Conservation (phyloP, 2,329 filamentous ascomycete genomes). For the Colletotrichum phormii region DNA sequence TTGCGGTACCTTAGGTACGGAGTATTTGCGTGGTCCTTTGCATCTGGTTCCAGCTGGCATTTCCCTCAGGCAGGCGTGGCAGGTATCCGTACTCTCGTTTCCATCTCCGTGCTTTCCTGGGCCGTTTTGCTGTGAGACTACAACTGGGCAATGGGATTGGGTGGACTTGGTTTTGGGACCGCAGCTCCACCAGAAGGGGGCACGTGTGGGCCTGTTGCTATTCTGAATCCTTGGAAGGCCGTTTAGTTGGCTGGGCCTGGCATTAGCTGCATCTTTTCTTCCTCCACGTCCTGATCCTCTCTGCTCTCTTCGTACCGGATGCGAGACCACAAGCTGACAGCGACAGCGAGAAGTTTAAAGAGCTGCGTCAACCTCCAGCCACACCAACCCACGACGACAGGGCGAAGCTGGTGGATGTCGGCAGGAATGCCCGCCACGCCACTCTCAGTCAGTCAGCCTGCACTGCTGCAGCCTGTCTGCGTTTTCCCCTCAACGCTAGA, state of each 20-base stretch:
- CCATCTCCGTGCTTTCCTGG: background rate
- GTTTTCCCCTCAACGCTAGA: constrained; percentile 1
- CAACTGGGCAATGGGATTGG: background rate
- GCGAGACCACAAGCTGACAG: background rate
- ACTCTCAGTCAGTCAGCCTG: background rate
- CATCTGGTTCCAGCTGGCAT: constrained; percentile 6
- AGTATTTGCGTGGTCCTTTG: background rate
- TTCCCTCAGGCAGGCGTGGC: background rate
- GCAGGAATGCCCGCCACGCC: background rate
- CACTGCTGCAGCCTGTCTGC: too few relatives aligned
- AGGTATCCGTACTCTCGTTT: too few relatives aligned
- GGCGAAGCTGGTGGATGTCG: background rate
- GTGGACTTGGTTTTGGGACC: constrained; percentile 7
- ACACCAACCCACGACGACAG: constrained; percentile 22
- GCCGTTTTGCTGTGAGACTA: constrained; percentile 16
- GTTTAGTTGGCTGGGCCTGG: constrained; percentile 19
- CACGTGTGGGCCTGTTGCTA: constrained; percentile 35
- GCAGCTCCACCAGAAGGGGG: constrained; percentile 25
- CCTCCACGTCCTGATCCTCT: constrained; percentile 2
- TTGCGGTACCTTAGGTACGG: background rate
- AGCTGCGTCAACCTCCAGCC: constrained; percentile 21
- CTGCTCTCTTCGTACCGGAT: constrained; percentile 12
- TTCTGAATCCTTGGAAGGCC: constrained; percentile 10
- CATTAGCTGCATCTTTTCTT: constrained; percentile 12
- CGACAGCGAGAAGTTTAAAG: background rate